Percentiles rank a stretch among this genome's conserved stretches.
Evolutionary conservation across 805 yeast genomes (phyloP).

Genomic region (Isabelozyma pseudorhagii): DNA sequence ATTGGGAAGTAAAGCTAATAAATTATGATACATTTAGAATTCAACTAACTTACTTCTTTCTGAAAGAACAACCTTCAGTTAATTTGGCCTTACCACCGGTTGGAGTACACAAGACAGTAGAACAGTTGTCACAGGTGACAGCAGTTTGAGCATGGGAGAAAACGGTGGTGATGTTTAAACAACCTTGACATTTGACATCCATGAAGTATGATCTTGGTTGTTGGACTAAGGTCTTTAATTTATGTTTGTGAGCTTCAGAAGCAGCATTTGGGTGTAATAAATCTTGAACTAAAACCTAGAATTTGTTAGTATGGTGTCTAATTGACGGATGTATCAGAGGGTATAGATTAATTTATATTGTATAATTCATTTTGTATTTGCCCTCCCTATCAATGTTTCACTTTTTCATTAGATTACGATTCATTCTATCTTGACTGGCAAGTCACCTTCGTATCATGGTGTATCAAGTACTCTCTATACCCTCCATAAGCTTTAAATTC

Average conservation of each 20-base stretch:
- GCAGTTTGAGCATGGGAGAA: conserved; percentile 43
- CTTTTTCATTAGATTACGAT: no score
- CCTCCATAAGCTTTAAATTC: not conserved
- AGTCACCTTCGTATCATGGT: not conserved
- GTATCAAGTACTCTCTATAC: not conserved
- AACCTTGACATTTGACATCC: conserved; percentile 43
- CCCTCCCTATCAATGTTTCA: no score
- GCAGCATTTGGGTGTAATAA: conserved; percentile 40
- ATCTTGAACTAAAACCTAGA: conserved; percentile 42
- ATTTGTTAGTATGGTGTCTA: conserved; percentile 2
- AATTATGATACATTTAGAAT: not conserved
- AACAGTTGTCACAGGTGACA: conserved; percentile 40
- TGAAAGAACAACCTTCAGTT: conserved; percentile 41
- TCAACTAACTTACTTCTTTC: conserved; percentile 28
- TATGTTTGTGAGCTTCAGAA: conserved; percentile 36
- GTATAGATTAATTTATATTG: no score
- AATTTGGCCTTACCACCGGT: conserved; percentile 44
- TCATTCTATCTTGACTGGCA: no score
- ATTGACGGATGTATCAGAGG: no score
- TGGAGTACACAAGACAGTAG: conserved; percentile 39
- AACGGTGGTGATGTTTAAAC: conserved; percentile 40
- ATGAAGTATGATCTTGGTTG: conserved; percentile 41
- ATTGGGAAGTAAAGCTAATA: not conserved
- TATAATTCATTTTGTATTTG: no score
- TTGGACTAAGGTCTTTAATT: conserved; percentile 39